Evolutionary conservation across 176 grass and related monocot species (phyloP), one percentile per base, ranked within the genome.

Genomic region (Hsuehochloa calcarea): DNA sequence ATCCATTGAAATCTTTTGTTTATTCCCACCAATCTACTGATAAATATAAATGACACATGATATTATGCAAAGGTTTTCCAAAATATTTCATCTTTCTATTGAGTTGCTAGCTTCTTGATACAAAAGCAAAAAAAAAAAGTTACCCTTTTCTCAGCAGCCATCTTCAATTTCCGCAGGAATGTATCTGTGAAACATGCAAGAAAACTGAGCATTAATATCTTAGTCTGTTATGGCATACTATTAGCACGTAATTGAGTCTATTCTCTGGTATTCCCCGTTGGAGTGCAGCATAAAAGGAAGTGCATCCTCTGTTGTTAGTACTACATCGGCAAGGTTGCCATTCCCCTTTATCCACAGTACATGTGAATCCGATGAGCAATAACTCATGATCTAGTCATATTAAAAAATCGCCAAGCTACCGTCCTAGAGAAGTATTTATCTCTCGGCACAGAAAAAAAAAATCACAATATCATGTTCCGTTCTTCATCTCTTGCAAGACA

Each of bases 91-190:
- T 39, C 17, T 54, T 54, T 65, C 1, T 29, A 20, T 60, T 54
- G 29, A 66, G 17, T 64, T 74, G 46, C 2, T 47, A 84, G 72
- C 51, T 81, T 59, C 35, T 5, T 70, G 1, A 40, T 26, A 45
- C 4, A 83, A 74, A 80, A 47, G 54, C 25, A 44, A 15, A 39
- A 37, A 73, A 37, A 73, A n/a, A 77, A 78, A 77, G 74, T 10
- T 87, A 98, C 93, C 88, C 95, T 95, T 89, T 74, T 92, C 60
- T 93, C 91, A 79, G 91, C 93, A 81, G 88, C 91, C 72, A 75
- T 65, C 91, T 86, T 93, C 83, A 98, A 59, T 45, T 95, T 98
- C 78, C 66, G 73, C 86, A 92, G 65, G 79, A 95, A 98, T 64
- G 50, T 7, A 84, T 87, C 96, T 98, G 91, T 62, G 35, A 75